Conservation (phyloP, 73 alveolate genomes). For the Urostyla sp. region DNA sequence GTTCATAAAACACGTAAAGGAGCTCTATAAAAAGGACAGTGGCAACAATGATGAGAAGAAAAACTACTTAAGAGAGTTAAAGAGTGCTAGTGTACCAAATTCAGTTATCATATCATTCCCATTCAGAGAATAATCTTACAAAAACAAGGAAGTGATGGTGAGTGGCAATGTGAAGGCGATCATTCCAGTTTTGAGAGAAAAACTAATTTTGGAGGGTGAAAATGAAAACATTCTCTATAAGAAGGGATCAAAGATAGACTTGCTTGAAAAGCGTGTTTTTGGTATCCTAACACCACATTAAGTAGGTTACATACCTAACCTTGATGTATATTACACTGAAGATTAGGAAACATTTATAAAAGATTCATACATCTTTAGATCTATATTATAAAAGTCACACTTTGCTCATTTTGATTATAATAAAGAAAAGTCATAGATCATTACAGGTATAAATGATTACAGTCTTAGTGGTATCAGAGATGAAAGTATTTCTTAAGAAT, state of each 20-base stretch:
- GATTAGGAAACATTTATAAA: constrained; percentile 18
- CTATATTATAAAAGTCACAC: background rate
- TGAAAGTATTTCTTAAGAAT: background rate
- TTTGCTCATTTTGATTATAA: background rate
- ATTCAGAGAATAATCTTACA: background rate
- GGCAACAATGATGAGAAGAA: constrained; percentile 25
- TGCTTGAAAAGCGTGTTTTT: constrained; percentile 16
- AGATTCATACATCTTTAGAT: constrained; percentile 25
- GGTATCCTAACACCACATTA: constrained; percentile 20
- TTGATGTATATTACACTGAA: constrained; percentile 25
- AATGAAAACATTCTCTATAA: constrained; percentile 1
- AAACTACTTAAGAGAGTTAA: constrained; percentile 13
- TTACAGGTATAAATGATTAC: background rate
- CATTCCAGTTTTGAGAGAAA: constrained; percentile 36
- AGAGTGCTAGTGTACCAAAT: background rate
- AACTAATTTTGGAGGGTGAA: background rate
- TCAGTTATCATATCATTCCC: background rate
- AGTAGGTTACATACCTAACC: constrained; percentile 43
- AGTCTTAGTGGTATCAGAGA: background rate
- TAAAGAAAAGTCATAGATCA: background rate
- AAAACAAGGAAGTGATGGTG: background rate
- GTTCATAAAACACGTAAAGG: constrained; percentile 4
- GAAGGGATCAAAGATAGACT: background rate
- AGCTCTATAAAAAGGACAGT: constrained; percentile 15
- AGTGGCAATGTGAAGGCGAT: constrained; percentile 46